These are phyloP conservation scores for Megacollybia marginata DNA, from an alignment of 768 basidiomycete genomes.

Conservation along the genomic window DNA sequence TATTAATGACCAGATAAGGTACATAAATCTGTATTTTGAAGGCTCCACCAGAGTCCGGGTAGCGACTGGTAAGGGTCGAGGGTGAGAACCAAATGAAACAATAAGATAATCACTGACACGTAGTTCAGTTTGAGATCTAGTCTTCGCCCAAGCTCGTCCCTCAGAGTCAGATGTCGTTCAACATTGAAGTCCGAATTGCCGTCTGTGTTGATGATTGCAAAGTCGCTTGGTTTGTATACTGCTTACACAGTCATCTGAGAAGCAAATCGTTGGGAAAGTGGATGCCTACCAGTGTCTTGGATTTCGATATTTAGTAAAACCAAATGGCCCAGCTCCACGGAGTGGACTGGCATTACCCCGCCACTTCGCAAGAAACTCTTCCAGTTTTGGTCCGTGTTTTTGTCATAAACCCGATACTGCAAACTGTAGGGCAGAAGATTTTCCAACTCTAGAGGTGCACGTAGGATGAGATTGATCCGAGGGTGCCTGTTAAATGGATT, in stretches of 20 bases:
- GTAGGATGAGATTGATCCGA: slow-evolving; percentile 75
- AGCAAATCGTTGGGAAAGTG: not conserved
- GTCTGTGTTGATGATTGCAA: slow-evolving; percentile 95
- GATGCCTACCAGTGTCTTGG: slow-evolving; percentile 74
- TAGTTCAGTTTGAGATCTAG: slow-evolving; percentile 84
- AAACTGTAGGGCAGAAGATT: slow-evolving; percentile 92
- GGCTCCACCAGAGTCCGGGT: slow-evolving; percentile 87
- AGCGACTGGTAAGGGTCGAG: slow-evolving; percentile 39
- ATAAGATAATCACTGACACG: slow-evolving; percentile 45
- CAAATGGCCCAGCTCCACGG: slow-evolving; percentile 85
- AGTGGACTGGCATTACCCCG: slow-evolving; percentile 94
- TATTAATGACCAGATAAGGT: slow-evolving; percentile 88
- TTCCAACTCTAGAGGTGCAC: slow-evolving; percentile 92
- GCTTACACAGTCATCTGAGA: slow-evolving; percentile 1
- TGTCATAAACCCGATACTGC: slow-evolving; percentile 96
- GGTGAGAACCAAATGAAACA: not conserved
- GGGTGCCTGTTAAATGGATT: slow-evolving; percentile 47
- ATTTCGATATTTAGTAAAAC: slow-evolving; percentile 84
- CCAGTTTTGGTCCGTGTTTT: slow-evolving; percentile 91
- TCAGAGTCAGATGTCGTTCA: slow-evolving; percentile 64
- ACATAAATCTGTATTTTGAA: slow-evolving; percentile 94
- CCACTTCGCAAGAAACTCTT: slow-evolving; percentile 88
- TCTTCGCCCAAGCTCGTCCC: slow-evolving; percentile 69
- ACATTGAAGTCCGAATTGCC: slow-evolving; percentile 82
- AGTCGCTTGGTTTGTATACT: slow-evolving; percentile 94